Percentiles rank a stretch among this genome's conserved stretches.
These are phyloP conservation scores for Starmerella sirachaensis DNA, from an alignment of 805 yeast species.

Conservation along the genomic window DNA sequence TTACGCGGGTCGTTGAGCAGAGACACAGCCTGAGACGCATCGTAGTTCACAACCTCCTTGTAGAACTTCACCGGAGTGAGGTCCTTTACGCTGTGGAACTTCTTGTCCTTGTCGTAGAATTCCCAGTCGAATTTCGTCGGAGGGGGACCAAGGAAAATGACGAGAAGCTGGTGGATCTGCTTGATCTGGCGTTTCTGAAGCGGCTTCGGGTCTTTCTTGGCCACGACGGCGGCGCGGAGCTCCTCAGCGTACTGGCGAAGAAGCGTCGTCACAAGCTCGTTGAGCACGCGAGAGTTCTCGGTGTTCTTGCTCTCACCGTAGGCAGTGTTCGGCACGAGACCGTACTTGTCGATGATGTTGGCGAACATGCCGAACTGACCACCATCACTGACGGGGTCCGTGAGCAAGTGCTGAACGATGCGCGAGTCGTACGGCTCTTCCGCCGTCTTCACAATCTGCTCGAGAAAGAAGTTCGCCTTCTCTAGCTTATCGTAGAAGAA, in stretches of 20 bases:
- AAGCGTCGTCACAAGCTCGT: conserved; percentile 52
- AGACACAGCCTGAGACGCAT: conserved; percentile 45
- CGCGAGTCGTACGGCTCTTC: conserved; percentile 58
- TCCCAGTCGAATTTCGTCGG: conserved; percentile 71
- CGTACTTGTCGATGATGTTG: conserved; percentile 67
- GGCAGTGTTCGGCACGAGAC: conserved; percentile 59
- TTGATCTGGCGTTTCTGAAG: conserved; percentile 37
- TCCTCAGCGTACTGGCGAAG: conserved; percentile 68
- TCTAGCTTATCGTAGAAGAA: conserved; percentile 81
- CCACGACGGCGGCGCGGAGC: conserved; percentile 40
- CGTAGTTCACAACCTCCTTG: conserved; percentile 40
- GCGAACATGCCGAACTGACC: conserved; percentile 82
- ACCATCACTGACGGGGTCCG: conserved; percentile 66
- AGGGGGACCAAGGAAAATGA: conserved; percentile 65
- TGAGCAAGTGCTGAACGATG: conserved; percentile 50
- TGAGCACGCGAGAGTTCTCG: conserved; percentile 41
- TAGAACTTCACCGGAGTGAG: conserved; percentile 56
- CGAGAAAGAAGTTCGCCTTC: conserved; percentile 68
- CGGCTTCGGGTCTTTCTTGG: conserved; percentile 32
- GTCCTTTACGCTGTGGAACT: conserved; percentile 34
- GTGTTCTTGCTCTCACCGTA: conserved; percentile 60
- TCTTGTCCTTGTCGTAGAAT: conserved; percentile 56
- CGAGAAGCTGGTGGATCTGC: conserved; percentile 52
- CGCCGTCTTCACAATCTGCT: conserved; percentile 60
- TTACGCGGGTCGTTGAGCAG: conserved; percentile 77